Evolutionary conservation across 208 protist species (phyloP).

Genomic region (Borovskyia barvae): DNA sequence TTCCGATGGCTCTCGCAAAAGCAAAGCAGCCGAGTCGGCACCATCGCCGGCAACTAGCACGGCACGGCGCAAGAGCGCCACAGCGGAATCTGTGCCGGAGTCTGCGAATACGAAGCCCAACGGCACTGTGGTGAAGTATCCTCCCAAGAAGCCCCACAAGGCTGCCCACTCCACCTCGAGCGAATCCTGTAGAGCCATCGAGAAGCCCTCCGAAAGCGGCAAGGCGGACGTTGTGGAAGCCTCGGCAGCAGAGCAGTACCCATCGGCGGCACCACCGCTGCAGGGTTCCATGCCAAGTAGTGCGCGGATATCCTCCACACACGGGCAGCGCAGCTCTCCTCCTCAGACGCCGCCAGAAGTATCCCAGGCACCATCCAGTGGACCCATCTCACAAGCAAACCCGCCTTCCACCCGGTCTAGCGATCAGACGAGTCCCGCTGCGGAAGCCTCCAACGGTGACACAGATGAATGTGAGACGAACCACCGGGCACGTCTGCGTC

Average conservation of each 20-base stretch:
- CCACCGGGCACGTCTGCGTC: constrained; percentile 21
- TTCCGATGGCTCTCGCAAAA: background rate
- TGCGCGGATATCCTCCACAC: background rate
- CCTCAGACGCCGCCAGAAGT: constrained; percentile 3
- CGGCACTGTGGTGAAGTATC: constrained; percentile 5
- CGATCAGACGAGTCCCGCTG: background rate
- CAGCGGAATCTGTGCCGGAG: constrained; percentile 1
- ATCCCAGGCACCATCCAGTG: background rate
- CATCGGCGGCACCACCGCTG: background rate
- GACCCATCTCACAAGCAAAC: background rate
- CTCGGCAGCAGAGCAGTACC: background rate
- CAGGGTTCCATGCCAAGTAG: background rate
- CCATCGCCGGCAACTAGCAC: background rate
- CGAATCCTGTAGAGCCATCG: no score
- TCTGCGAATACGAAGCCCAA: background rate
- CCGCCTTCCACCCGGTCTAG: background rate
- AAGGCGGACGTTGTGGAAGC: background rate
- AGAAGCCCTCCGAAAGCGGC: no score
- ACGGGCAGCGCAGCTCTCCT: background rate
- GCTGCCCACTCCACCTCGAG: no score
- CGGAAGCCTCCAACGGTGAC: background rate
- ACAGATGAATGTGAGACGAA: constrained; percentile 9
- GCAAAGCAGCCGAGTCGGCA: background rate
- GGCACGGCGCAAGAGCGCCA: background rate
- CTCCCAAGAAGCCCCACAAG: constrained; percentile 8